phyloP scores from a whole-genome alignment of 2,329 filamentous ascomycete genomes.

The Aquanectria penicillioides region DNA sequence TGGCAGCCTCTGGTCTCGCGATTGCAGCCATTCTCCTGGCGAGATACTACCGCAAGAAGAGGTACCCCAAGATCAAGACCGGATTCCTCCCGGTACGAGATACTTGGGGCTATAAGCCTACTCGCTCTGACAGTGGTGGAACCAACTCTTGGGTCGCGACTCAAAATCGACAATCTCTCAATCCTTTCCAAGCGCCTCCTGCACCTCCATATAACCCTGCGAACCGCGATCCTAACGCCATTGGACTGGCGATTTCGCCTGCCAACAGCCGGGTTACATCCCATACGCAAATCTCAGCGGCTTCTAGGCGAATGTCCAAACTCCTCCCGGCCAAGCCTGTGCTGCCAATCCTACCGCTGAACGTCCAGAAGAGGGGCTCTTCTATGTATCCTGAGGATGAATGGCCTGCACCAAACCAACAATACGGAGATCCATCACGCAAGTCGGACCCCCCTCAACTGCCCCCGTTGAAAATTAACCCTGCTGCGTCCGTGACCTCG shows the following conservation, averaged over 20 bases:
- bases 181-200: conserved; percentile 31
- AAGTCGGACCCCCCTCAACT: conserved; percentile 22
- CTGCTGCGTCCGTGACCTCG: conserved; percentile 19
- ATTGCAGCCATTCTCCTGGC: conserved; percentile 59
- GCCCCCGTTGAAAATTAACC: conserved; percentile 23
- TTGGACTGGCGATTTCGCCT: conserved; percentile 58
- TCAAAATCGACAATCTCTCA: conserved; percentile 33
- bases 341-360: conserved; percentile 45
- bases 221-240: conserved; percentile 49
- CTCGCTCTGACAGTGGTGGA: conserved; percentile 36
- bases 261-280: conserved; percentile 34
- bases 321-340: conserved; percentile 59
- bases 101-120: conserved; percentile 48
- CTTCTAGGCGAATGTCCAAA: conserved; percentile 51
- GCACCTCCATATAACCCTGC: conserved; percentile 39
- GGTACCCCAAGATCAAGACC: conserved; percentile 49
- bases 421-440: conserved; percentile 14
- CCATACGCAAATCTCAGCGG: conserved; percentile 30
- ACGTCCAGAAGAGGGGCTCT: conserved; percentile 29
- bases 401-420: conserved; percentile 19
- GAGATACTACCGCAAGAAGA: conserved; percentile 52
- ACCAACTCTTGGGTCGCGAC: conserved; percentile 42
- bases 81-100: conserved; percentile 52
- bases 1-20: conserved; percentile 59
- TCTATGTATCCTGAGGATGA: conserved; percentile 26